phyloP scores from a whole-genome alignment of 148 eudicot species.

The Dysphania ambrosioides region DNA sequence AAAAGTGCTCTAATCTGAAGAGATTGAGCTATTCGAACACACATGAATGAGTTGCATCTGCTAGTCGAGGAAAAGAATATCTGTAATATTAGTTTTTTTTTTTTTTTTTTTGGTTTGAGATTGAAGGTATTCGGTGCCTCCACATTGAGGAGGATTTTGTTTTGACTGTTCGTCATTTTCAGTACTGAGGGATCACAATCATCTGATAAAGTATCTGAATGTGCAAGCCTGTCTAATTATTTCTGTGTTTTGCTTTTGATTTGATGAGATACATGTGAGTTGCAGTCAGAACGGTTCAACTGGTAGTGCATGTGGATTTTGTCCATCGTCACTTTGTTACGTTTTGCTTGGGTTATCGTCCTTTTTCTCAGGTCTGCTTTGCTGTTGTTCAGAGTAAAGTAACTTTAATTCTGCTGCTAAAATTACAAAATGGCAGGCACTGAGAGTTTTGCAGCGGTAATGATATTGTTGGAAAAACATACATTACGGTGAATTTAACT shows the following conservation, averaged over 20 bases:
- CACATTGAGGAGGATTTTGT: conserved; percentile 8
- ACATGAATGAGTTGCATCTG: conserved; percentile 4
- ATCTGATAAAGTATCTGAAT: not conserved
- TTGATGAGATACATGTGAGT: not conserved
- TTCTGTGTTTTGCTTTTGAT: not conserved
- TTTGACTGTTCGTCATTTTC: conserved; percentile 6
- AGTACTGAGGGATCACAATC: conserved; percentile 6
- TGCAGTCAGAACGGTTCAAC: not conserved
- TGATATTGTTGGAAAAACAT: too few species aligned
- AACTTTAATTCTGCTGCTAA: too few species aligned
- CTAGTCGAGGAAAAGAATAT: conserved; percentile 1
- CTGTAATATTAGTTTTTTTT: conserved; percentile 5
- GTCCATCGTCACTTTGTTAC: not conserved
- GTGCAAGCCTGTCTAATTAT: conserved; percentile 13
- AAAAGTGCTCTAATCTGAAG: not conserved
- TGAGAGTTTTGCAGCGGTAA: too few species aligned
- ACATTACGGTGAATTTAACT: too few species aligned
- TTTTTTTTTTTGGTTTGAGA: not conserved
- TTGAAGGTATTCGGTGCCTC: not conserved
- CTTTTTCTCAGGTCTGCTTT: too few species aligned
- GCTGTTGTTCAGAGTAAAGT: too few species aligned
- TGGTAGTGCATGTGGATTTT: not conserved
- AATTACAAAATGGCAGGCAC: too few species aligned
- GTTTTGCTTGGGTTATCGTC: not conserved
- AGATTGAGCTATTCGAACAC: conserved; percentile 13